phyloP scores from a whole-genome alignment of 345 rosid genomes.

The Nasturtium officinale region DNA sequence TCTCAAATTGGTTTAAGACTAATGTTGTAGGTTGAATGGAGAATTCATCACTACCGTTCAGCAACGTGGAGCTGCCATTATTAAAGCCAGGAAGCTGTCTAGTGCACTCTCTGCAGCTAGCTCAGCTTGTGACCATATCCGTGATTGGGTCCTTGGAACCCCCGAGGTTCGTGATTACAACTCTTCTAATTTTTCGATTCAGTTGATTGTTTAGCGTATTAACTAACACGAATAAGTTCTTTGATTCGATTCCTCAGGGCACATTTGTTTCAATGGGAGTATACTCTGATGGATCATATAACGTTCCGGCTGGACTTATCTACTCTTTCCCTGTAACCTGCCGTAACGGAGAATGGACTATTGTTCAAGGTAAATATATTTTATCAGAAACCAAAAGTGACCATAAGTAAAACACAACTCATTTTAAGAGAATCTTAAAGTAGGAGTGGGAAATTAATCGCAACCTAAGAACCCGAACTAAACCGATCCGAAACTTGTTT shows the following conservation, averaged over 20 bases:
- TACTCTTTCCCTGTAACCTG: conserved; percentile 98
- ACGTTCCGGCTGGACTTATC: conserved; percentile 89
- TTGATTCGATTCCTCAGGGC: conserved; percentile 51
- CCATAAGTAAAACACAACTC: neutral
- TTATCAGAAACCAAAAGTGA: neutral
- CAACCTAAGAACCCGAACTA: too few species aligned
- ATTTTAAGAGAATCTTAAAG: too few species aligned
- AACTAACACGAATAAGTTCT: neutral
- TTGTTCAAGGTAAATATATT: conserved; percentile 70
- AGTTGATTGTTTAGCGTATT: neutral
- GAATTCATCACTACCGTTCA: conserved; percentile 89
- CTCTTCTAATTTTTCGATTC: neutral
- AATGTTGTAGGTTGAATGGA: conserved; percentile 70
- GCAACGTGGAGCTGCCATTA: conserved; percentile 99
- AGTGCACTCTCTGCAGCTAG: conserved; percentile 99
- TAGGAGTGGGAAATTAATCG: too few species aligned
- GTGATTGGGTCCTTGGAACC: conserved; percentile 98
- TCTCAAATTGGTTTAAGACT: neutral
- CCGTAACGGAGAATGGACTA: conserved; percentile 79
- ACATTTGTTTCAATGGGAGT: conserved; percentile 99
- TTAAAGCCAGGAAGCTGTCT: conserved; percentile 90
- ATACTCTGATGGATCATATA: conserved; percentile 95
- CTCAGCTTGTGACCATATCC: conserved; percentile 97
- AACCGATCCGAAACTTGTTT: too few species aligned
- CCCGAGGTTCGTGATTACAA: conserved; percentile 61